Conservation (phyloP, 768 basidiomycete species). For the Mycena maculata region DNA sequence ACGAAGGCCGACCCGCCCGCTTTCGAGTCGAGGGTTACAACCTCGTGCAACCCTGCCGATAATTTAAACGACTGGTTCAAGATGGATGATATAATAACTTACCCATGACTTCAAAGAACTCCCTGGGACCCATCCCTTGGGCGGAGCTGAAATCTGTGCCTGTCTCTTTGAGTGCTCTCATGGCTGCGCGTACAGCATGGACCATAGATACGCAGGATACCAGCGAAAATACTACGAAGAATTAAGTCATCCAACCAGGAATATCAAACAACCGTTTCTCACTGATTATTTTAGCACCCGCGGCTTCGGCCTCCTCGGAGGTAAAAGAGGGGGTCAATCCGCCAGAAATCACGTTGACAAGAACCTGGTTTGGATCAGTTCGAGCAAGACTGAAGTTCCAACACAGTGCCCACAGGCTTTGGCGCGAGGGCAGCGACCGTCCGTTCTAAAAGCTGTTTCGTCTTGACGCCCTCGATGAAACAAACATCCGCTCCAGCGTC, state of each 20-base stretch:
- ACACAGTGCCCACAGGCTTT: conserved; percentile 63
- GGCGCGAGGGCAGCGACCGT: conserved; percentile 78
- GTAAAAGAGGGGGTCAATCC: conserved; percentile 83
- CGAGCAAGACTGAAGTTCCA: too few species aligned
- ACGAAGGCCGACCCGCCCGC: conserved; percentile 29
- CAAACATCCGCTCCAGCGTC: conserved; percentile 83
- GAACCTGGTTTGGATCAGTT: conserved; percentile 52
- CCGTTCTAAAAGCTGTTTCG: conserved; percentile 68
- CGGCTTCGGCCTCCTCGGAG: conserved; percentile 70
- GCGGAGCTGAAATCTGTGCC: conserved; percentile 74
- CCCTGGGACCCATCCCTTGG: conserved; percentile 79
- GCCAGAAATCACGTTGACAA: conserved; percentile 84
- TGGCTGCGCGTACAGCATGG: conserved; percentile 82
- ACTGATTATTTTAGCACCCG: conserved; percentile 86
- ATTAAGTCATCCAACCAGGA: background rate
- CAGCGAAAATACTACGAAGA: conserved; percentile 71
- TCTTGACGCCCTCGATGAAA: conserved; percentile 85
- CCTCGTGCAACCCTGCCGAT: conserved; percentile 7
- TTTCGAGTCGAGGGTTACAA: conserved; percentile 21
- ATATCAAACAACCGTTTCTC: conserved; percentile 35
- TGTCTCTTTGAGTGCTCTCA: conserved; percentile 80
- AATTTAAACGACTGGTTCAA: background rate
- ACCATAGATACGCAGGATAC: conserved; percentile 82
- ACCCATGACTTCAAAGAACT: conserved; percentile 86
- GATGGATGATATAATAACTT: conserved; percentile 35